These are phyloP conservation scores for Pseudozyma hubeiensis DNA, from an alignment of 1,284 basidiomycete genomes.

Conservation along the genomic window DNA sequence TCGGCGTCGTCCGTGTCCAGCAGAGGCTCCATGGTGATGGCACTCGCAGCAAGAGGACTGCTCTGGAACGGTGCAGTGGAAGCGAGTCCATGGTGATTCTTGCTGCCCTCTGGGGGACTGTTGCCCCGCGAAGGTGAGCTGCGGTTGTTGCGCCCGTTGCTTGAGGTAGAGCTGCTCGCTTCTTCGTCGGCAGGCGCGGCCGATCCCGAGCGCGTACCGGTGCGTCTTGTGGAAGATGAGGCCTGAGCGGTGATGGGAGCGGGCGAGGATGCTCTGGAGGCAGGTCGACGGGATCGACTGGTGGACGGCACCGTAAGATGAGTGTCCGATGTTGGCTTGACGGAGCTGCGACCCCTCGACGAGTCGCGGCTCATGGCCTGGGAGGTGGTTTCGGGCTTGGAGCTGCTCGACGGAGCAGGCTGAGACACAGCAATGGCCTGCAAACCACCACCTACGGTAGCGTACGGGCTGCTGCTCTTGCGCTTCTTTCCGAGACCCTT, in stretches of 20 bases:
- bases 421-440: constrained; percentile 6
- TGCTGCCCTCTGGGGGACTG: constrained; percentile 42
- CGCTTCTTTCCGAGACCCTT: constrained; percentile 61
- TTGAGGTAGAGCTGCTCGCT: not conserved
- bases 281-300: constrained; percentile 43
- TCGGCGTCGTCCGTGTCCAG: constrained; percentile 41
- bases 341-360: constrained; percentile 31
- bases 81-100: constrained; percentile 36
- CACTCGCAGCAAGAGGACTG: constrained; percentile 48
- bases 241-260: constrained; percentile 31
- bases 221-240: constrained; percentile 10
- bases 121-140: constrained; percentile 29
- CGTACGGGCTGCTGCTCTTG: constrained; percentile 62
- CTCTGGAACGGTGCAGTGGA: constrained; percentile 50
- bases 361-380: constrained; percentile 47
- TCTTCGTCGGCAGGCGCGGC: constrained; percentile 32
- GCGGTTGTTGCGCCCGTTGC: not conserved
- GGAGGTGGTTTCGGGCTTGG: constrained; percentile 8
- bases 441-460: constrained; percentile 21
- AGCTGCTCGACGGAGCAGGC: constrained; percentile 13
- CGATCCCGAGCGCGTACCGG: constrained; percentile 32
- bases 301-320: constrained; percentile 31
- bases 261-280: constrained; percentile 43
- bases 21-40: constrained; percentile 51
- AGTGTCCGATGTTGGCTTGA: constrained; percentile 28